Conservation (phyloP, 2,329 filamentous ascomycete genomes). For the Dactylellina drechsleri region DNA sequence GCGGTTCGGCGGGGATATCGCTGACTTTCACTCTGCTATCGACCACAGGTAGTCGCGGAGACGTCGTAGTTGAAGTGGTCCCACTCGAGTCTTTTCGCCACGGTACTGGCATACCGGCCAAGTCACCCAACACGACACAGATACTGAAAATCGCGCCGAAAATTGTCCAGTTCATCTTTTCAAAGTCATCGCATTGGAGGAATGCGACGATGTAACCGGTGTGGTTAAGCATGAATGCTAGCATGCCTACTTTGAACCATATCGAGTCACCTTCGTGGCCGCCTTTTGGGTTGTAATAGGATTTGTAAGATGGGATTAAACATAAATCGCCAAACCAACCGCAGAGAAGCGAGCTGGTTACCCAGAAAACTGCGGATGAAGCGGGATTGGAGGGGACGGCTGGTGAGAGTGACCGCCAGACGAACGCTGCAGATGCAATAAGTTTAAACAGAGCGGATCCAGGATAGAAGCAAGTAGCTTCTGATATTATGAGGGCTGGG, state of each 20-base stretch:
- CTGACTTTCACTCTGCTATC: conserved; percentile 6
- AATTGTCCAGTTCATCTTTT: conserved; percentile 30
- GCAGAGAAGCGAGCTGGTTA: conserved; percentile 33
- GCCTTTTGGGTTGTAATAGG: conserved; percentile 33
- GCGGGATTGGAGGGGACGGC: neutral
- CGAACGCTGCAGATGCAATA: conserved; percentile 35
- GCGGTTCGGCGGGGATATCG: conserved; percentile 24
- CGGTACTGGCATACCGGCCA: conserved; percentile 43
- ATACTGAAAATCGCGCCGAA: conserved; percentile 24
- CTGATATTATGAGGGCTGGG: conserved; percentile 40
- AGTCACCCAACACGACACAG: conserved; percentile 33
- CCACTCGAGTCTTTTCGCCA: conserved; percentile 26
- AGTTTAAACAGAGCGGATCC: conserved; percentile 50
- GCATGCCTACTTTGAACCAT: conserved; percentile 54
- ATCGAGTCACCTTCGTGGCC: conserved; percentile 52
- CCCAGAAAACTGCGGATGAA: conserved; percentile 22
- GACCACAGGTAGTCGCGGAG: conserved; percentile 17
- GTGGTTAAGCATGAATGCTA: conserved; percentile 54
- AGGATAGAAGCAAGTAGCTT: conserved; percentile 28
- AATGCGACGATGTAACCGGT: conserved; percentile 50
- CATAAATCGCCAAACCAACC: conserved; percentile 48
- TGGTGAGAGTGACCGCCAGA: conserved; percentile 36
- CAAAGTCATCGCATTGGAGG: conserved; percentile 32
- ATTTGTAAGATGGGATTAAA: conserved; percentile 44
- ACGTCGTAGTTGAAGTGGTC: neutral